Evolutionary conservation across 2,329 filamentous ascomycete genomes (phyloP), one percentile per base, ranked within the genome.

Genomic region (Dactylellina parvicollis): DNA sequence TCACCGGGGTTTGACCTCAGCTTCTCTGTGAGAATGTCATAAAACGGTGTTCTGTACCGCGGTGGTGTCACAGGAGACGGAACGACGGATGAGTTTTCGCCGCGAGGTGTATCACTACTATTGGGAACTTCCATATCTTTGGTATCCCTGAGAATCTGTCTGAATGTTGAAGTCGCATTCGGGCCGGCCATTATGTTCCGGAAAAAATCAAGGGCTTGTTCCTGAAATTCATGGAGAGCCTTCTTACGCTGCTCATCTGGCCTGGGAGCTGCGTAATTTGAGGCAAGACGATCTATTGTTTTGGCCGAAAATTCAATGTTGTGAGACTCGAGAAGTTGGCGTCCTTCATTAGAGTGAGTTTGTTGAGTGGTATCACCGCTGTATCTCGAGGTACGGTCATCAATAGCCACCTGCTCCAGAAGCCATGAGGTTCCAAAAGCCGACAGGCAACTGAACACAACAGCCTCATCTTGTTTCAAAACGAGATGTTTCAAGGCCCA

Each of bases 401-500:
- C 83, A 30, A 84, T 83, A 5, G 47, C 82, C 80, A 57, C 84
- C 20, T 95, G 84, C 70, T 89, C 88, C 74, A 94, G 86, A 10
- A 98, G 85, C 91, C 92, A 96, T 9, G 87, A 88, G 0, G 91
- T 86, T 7, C 88, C 89, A 2, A 98, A 84, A 78, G 91, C 88
- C 54, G 93, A 88, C 10, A 98, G 82, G 71, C 92, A 92, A 50
- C 86, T 85, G 77, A 90, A 89, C 81, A 95, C 96, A 76, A 91
- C 83, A 10, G 89, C 86, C 46, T 89, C 88, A 16, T 86, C 85
- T 4, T 90, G 87, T 20, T 88, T 88, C 75, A 90, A 86, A 1
- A 96, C 89, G 54, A 97, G 85, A 81, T 98, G 92, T 79, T 98
- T 98, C 67, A 99, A 83, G 4, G 92, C 92, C 94, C 95, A 99